Percentiles rank a stretch among this genome's conserved stretches.
Evolutionary conservation across 345 rosid species (phyloP).

Genomic region (Brassica incana): DNA sequence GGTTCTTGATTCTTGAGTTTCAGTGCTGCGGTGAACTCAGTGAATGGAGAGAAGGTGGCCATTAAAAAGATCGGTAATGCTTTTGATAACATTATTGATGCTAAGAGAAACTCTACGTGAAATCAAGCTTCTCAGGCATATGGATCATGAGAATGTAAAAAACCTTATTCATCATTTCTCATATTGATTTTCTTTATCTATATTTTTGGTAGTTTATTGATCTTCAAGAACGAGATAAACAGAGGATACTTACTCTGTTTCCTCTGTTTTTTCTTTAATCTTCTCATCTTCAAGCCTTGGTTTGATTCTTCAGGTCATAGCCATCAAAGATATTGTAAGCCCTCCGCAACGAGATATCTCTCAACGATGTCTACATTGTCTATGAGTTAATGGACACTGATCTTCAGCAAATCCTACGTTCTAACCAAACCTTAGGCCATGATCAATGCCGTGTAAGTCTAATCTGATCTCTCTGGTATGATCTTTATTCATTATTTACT

Average conservation of each 20-base stretch:
- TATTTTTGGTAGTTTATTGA: not conserved
- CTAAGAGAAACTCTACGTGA: constrained; percentile 59
- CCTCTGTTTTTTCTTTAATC: not conserved
- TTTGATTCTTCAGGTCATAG: constrained; percentile 57
- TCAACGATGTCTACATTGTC: not conserved
- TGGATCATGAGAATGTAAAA: constrained; percentile 94
- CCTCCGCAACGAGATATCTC: not conserved
- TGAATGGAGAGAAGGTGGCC: constrained; percentile 88
- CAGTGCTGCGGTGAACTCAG: constrained; percentile 61
- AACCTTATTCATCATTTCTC: constrained; percentile 5
- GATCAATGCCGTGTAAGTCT: not conserved
- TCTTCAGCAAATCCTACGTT: not conserved
- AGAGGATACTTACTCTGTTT: not conserved
- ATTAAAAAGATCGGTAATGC: constrained; percentile 98
- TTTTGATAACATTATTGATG: constrained; percentile 58
- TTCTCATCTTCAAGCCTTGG: constrained; percentile 12
- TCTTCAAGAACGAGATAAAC: not conserved
- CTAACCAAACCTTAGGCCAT: not conserved
- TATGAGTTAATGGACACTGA: not conserved
- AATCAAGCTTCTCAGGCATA: constrained; percentile 88
- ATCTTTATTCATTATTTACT: not conserved
- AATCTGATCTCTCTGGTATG: not conserved
- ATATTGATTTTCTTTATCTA: too few relatives aligned
- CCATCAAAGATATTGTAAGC: constrained; percentile 53
- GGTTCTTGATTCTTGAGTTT: constrained; percentile 18